A percentile compares a stretch with the other conserved stretches of the same genome.
Evolutionary conservation across 768 basidiomycete genomes (phyloP).

Genomic region (Cyathus striatus): DNA sequence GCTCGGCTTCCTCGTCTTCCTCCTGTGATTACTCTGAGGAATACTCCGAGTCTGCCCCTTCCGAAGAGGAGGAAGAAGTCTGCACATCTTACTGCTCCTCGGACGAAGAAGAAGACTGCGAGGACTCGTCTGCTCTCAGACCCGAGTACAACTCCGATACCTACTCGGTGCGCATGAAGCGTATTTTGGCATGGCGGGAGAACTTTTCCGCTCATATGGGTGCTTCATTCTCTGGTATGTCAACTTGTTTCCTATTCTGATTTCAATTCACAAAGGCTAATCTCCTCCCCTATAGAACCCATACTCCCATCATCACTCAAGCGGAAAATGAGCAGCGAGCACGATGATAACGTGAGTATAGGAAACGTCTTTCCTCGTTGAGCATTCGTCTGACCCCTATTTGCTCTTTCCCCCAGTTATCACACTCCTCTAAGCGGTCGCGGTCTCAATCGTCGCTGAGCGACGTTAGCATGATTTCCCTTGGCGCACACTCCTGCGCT

Average conservation of each 20-base stretch:
- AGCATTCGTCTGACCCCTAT: conserved; percentile 9
- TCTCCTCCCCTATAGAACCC: conserved; percentile 14
- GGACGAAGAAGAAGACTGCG: conserved; percentile 32
- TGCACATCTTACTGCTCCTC: conserved; percentile 75
- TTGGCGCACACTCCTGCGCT: conserved; percentile 60
- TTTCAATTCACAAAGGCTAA: conserved; percentile 8
- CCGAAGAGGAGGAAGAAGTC: conserved; percentile 40
- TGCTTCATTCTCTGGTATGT: conserved; percentile 34
- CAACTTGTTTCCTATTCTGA: conserved; percentile 6
- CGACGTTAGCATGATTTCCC: conserved; percentile 15
- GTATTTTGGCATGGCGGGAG: conserved; percentile 71
- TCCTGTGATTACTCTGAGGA: conserved; percentile 34
- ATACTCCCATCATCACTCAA: conserved; percentile 34
- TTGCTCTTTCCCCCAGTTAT: conserved; percentile 29
- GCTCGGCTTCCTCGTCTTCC: conserved; percentile 32
- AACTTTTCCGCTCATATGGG: conserved; percentile 41
- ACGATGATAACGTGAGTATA: conserved; percentile 34
- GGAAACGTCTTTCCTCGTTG: no score
- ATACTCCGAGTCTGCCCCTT: conserved; percentile 27
- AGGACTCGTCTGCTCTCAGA: conserved; percentile 8
- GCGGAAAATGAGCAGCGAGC: conserved; percentile 45
- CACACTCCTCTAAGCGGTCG: conserved; percentile 55
- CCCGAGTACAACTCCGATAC: conserved; percentile 39
- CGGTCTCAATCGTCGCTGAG: conserved; percentile 32
- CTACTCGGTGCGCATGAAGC: conserved; percentile 50